Evolutionary conservation across 441 rosid species (phyloP), one percentile per base, ranked within the genome.

Genomic region (Populus hybrid): DNA sequence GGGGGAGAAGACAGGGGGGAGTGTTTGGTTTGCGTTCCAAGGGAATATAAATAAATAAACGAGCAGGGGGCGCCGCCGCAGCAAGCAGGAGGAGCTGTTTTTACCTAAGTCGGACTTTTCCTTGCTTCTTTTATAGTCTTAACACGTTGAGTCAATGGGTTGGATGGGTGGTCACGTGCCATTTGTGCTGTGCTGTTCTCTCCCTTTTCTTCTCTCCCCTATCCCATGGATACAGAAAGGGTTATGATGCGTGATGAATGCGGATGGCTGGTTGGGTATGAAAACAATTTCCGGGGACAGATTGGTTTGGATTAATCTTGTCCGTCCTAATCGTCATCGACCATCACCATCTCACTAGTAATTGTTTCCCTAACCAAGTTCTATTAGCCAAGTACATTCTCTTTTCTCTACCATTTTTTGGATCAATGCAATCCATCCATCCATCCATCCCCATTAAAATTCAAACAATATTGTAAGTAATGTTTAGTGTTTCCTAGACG

Each of bases 41-140:
- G 59, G 59, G 59, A 50, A 16, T 50, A 50, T 50, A 50, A 33
- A 14, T 45, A 45, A 53, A 0, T 12, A 12, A 4, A 69, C 63
- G 35, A 67, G 69, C 71, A 45, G 45, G 23, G 26, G 1, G 26
- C 82, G 85, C 82, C 83, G 83, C 77, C 83, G 73, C 61, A 9
- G 64, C 2, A 14, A 70, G 42, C 67, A 71, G 33, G 14, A 66
- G 42, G 26, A 24, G 26, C 26, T 24, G 26, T 24, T 26, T 9
- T 7, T 29, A 63, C 56, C 70, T 5, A 21, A 2, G 23, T 21
- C 24, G 7, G 68, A 29, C 35, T 71, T 77, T 71, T 40, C 59
- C 59, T 35, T 67, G 2, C 73, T n/a, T 70, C 59, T 77, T 42
- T 36, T 68, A 18, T 36, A 56, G 74, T 70, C 20, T 45, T 66